These are phyloP conservation scores for Caryopteris hybrid DNA, from an alignment of 305 asterid species.

Conservation along the genomic window DNA sequence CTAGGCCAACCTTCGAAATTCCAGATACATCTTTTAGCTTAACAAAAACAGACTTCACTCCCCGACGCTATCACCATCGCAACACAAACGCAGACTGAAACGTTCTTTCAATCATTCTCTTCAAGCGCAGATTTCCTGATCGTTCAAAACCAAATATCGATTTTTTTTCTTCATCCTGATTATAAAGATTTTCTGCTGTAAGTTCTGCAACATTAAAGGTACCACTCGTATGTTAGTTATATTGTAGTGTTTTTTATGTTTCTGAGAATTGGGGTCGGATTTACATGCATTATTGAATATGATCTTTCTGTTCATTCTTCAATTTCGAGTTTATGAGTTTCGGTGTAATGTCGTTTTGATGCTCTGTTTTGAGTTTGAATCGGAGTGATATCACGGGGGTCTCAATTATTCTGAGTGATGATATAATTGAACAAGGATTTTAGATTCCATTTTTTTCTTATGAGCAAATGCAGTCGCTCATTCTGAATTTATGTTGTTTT, in stretches of 20 bases:
- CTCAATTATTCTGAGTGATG: not conserved
- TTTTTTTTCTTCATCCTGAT: not conserved
- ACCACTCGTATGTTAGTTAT: too few relatives aligned
- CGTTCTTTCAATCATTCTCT: not conserved
- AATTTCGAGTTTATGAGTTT: not conserved
- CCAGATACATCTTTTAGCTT: slow-evolving; percentile 27
- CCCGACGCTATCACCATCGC: not conserved
- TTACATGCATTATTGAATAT: not conserved
- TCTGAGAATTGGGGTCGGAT: not conserved
- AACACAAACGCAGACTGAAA: not conserved
- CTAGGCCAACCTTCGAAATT: slow-evolving; percentile 32
- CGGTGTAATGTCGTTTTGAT: not conserved
- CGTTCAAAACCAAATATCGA: not conserved
- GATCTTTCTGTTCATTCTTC: not conserved
- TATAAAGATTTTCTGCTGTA: not conserved
- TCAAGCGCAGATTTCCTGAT: not conserved
- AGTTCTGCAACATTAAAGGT: not conserved
- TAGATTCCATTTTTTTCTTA: not conserved
- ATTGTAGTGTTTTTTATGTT: not conserved
- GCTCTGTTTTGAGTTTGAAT: slow-evolving; percentile 4
- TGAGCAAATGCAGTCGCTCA: not conserved
- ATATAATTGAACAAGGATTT: not conserved
- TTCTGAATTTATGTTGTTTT: not conserved
- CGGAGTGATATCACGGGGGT: too few relatives aligned
- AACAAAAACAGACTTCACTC: slow-evolving; percentile 20